Base-by-base conservation (phyloP, 345 rosid species). In the Viola odorata region DNA sequence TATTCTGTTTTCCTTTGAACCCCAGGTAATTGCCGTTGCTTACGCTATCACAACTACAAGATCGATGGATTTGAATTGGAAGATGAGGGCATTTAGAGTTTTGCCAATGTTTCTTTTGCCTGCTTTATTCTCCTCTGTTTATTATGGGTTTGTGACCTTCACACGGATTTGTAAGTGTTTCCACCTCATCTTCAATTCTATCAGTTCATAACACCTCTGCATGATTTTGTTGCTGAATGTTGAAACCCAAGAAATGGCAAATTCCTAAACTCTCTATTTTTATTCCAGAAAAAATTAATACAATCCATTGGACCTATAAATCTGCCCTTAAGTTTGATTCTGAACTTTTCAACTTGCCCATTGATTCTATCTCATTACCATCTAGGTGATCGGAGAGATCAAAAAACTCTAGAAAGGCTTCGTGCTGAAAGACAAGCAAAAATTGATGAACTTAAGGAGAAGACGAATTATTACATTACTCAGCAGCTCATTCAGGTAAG, bases 401-500 rank as follows among this genome's bases (percentile, higher is more conserved):
- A 90, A 65, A 86, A 80, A 73, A 80, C 80, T 53, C 78, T 94
- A 58, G 96, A 85, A 74, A 84, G 81, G 75, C 90, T 90, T 54
- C 87, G 91, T 40, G 84, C 86, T 40, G 99, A 94, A 73, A 83
- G 96, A 76, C 83, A 86, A 80, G 87, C 80, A 5, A 94, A 88
- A 77, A 90, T 94, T 55, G 85, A 94, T 60, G 99, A 88, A 73
- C 95, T 94, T 67, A 94, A 94, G 71, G 99, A 94, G 79, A 82
- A 73, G 74, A 94, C 95, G 61, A 94, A 94, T 76, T 90, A 88
- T 74, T 90, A 94, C 71, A 77, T 82, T 50, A 94, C 96, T 4
- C 97, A 94, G 55, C 95, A 86, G 70, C 87, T 94, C 71, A 94
- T 94, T 80, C 92, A 94, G 97, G 99, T 90, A 51, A 69, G 32